Base-by-base conservation (phyloP, 1,139 yeast species). In the Pichia sp. region DNA sequence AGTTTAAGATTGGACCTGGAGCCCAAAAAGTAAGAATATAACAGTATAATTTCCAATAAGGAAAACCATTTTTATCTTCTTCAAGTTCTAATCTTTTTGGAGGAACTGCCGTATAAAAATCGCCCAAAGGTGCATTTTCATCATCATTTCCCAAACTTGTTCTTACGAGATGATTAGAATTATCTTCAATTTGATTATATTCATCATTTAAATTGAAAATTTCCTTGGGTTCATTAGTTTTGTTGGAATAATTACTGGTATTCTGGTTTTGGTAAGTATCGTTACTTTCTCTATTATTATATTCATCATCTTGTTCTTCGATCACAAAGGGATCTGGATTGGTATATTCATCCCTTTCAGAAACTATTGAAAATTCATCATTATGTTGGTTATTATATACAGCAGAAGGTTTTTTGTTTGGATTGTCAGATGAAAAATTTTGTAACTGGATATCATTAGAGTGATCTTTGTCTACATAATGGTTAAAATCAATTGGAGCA, bases 21-120 rank as follows among this genome's bases (percentile, higher is more conserved):
- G 95, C 94, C 93, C 96, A 89, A 61, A 87, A 87, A 0, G 97
- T 89, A 30, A 91, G 65, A 10, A 74, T 53, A 54, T 78, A 76
- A 60, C 96, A 88, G 63, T 87, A 91, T 1, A 79, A 68, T 53
- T 78, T 76, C 98, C 97, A 91, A 42, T 78, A 66, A 32, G 86
- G 77, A 35, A 78, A 63, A 31, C 60, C 45, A 22, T 51, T 42
- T 3, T 60, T 24, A 50, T 47, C 52, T 28, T 47, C 48, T 38
- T 55, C 59, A 11, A 50, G 35, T 6, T 50, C 50, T 31, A 40
- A 5, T 38, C 52, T 45, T 27, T 48, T 50, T 1, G 50, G 49
- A 3, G 57, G 57, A 3, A 51, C 26, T 0, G 54, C 49, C 13
- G 51, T 40, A 31, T 49, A 50, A 9, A 15, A 9, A 7, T 26